phyloP scores from a whole-genome alignment of 805 yeast species.

The Brettanomyces custersianus region DNA sequence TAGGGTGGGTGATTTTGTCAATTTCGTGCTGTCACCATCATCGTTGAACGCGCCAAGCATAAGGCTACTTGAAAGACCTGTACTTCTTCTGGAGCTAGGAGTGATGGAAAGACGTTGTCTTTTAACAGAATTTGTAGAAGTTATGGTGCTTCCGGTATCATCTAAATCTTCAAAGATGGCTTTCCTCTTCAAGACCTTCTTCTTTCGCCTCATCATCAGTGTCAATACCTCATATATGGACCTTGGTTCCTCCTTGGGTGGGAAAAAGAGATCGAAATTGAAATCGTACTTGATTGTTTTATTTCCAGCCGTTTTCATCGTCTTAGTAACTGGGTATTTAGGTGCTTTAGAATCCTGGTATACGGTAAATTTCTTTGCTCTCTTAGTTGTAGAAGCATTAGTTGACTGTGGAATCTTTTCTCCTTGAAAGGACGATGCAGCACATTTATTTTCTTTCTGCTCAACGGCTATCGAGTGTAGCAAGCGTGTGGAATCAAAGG shows the following conservation, averaged over 20 bases:
- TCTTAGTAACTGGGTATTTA: constrained; percentile 36
- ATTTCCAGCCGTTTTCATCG: constrained; percentile 48
- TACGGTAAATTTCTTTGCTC: constrained; percentile 12
- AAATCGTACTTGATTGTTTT: constrained; percentile 49
- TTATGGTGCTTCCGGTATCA: no score
- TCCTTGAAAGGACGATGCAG: neutral
- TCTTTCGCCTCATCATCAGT: constrained; percentile 23
- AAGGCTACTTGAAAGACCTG: neutral
- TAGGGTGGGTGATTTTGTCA: constrained; percentile 62
- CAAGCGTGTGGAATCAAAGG: no score
- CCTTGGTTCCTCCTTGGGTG: constrained; percentile 28
- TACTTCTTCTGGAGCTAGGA: constrained; percentile 3
- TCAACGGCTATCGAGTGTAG: constrained; percentile 37
- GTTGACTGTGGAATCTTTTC: constrained; percentile 39
- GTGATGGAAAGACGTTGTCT: constrained; percentile 4
- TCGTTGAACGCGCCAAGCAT: constrained; percentile 3
- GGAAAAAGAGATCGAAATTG: constrained; percentile 51
- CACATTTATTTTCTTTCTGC: constrained; percentile 53
- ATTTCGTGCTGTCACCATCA: constrained; percentile 6
- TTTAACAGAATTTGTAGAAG: neutral
- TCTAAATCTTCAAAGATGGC: no score
- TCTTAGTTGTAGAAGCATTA: constrained; percentile 13
- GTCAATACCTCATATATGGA: constrained; percentile 47
- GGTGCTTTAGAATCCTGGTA: constrained; percentile 30
- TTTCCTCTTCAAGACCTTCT: neutral